phyloP scores from a whole-genome alignment of 2,329 filamentous ascomycete genomes.

The Arachnomyces sp. region DNA sequence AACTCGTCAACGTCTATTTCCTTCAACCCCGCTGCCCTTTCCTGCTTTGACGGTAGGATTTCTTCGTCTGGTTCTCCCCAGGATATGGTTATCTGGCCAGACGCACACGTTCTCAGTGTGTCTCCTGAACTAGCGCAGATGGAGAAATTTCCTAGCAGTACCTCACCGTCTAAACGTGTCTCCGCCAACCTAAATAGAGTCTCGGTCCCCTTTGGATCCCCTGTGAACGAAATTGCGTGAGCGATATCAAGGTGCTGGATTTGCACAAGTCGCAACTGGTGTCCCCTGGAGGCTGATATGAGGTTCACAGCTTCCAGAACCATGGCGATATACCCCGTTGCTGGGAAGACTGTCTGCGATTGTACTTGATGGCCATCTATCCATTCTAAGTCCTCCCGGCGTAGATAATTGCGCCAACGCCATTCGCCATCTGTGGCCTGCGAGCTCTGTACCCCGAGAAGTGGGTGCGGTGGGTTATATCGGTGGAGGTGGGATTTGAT shows the following conservation, averaged over 20 bases:
- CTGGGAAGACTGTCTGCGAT: slow-evolving; percentile 21
- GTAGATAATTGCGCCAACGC: slow-evolving; percentile 18
- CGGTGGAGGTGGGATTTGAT: neutral
- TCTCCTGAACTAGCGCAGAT: neutral
- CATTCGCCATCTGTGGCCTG: slow-evolving; percentile 5
- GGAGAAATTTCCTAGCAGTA: slow-evolving; percentile 3
- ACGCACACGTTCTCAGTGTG: slow-evolving; percentile 1
- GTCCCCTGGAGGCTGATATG: slow-evolving; percentile 1
- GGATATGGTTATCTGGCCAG: slow-evolving; percentile 2
- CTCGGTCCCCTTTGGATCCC: slow-evolving; percentile 11
- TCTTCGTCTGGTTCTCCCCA: neutral
- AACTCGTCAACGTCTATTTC: slow-evolving; percentile 15
- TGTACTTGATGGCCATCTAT: slow-evolving; percentile 20
- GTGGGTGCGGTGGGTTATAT: slow-evolving; percentile 3
- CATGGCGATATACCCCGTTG: slow-evolving; percentile 11
- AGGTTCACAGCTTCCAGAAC: slow-evolving; percentile 10
- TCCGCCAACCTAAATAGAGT: slow-evolving; percentile 8
- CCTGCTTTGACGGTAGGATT: neutral
- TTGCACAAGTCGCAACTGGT: slow-evolving; percentile 10
- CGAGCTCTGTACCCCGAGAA: slow-evolving; percentile 5
- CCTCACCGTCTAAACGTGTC: neutral
- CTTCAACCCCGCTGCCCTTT: neutral
- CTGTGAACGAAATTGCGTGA: slow-evolving; percentile 13
- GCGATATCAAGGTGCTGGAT: slow-evolving; percentile 12
- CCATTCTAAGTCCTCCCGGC: slow-evolving; percentile 20